Percentiles rank a stretch among this genome's conserved stretches.
Evolutionary conservation across 2,329 filamentous ascomycete species (phyloP).

Genomic region (Graphilbum fragrans): DNA sequence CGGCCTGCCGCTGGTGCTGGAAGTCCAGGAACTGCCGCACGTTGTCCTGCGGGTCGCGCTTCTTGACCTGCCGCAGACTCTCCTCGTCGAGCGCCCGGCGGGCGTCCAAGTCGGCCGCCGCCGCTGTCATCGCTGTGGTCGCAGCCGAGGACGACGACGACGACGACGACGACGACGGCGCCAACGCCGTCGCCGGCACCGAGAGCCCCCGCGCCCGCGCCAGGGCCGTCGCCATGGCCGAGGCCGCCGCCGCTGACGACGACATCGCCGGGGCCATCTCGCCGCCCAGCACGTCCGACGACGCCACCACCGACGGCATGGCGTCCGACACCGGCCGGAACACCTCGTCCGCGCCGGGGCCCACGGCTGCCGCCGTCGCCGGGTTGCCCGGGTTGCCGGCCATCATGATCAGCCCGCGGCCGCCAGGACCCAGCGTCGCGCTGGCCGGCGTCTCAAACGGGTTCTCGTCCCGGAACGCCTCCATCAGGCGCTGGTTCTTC

Average conservation of each 20-base stretch:
- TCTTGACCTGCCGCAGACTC: conserved; percentile 54
- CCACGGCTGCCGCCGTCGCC: conserved; percentile 45
- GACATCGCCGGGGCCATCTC: conserved; percentile 19
- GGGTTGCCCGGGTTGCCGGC: conserved; percentile 71
- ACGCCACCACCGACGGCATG: conserved; percentile 75
- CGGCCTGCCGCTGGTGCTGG: conserved; percentile 45
- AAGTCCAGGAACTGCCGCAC: conserved; percentile 84
- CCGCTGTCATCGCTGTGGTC: conserved; percentile 13
- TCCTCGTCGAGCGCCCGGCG: conserved; percentile 54
- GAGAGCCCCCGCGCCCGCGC: too few species aligned
- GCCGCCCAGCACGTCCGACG: conserved; percentile 78
- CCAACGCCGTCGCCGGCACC: neutral
- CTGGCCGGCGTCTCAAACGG: conserved; percentile 50
- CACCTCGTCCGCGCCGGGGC: conserved; percentile 31
- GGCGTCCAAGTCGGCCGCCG: conserved; percentile 46
- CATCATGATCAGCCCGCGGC: conserved; percentile 59
- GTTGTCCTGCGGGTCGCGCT: conserved; percentile 79
- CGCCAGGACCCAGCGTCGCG: conserved; percentile 6
- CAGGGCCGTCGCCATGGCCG: neutral
- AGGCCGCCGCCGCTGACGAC: neutral
- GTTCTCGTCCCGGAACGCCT: conserved; percentile 63
- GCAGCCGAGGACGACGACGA: too few species aligned
- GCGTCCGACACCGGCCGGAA: conserved; percentile 61
- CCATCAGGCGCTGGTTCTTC: conserved; percentile 67
- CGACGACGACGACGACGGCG: too few species aligned